phyloP scores from a whole-genome alignment of 441 rosid species.

The Arabidopsis hybrid region DNA sequence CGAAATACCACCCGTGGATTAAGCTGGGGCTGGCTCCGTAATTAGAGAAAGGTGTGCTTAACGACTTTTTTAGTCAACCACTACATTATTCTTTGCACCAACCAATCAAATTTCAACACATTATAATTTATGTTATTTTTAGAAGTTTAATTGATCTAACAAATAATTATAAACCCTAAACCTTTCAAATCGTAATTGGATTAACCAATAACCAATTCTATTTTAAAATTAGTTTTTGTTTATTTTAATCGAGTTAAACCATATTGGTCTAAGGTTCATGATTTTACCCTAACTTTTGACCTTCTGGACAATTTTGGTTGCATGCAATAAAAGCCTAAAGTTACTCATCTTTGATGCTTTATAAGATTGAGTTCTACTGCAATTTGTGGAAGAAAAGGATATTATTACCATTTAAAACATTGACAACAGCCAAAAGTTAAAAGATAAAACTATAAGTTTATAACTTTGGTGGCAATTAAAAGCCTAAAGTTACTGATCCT shows the following conservation, averaged over 20 bases:
- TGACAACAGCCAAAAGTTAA: not conserved
- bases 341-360: slow-evolving; percentile 11
- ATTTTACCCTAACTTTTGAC: not conserved
- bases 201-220: too few species aligned
- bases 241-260: too few species aligned
- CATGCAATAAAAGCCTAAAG: slow-evolving; percentile 15
- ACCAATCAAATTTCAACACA: not conserved
- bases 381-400: not conserved
- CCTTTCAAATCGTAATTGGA: too few species aligned
- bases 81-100: slow-evolving; percentile 8
- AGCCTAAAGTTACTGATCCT: slow-evolving; percentile 38
- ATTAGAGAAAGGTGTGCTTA: not conserved
- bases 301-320: not conserved
- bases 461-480: slow-evolving; percentile 33
- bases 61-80: slow-evolving; percentile 38
- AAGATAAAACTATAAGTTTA: slow-evolving; percentile 15
- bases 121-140: too few species aligned
- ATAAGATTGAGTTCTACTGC: too few species aligned
- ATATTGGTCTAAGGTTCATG: not conserved
- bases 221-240: too few species aligned
- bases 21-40: not conserved
- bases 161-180: too few species aligned
- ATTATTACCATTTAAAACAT: not conserved
- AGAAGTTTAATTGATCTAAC: too few species aligned
- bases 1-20: slow-evolving; percentile 27